Conservation (phyloP, 2,329 filamentous ascomycete species). For the Stachybotrys echinatus region DNA sequence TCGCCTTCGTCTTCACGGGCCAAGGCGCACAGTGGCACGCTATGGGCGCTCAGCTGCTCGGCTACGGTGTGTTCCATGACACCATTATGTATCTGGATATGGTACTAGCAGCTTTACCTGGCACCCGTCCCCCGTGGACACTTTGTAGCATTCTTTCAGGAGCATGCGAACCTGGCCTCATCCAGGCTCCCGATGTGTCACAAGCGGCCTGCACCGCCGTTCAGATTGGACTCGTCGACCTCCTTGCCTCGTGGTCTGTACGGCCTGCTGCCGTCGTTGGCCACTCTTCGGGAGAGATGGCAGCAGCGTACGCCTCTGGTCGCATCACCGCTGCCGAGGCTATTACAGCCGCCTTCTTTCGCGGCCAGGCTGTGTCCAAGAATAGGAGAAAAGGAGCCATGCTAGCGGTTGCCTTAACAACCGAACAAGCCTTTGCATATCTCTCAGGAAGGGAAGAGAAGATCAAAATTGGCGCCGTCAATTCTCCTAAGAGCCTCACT, state of each 20-base stretch:
- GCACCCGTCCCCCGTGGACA: neutral
- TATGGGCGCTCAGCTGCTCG: neutral
- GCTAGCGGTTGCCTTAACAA: neutral
- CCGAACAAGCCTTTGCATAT: neutral
- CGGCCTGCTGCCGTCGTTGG: neutral
- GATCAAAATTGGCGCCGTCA: slow-evolving; percentile 8
- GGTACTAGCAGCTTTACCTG: neutral
- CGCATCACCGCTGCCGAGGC: slow-evolving; percentile 7
- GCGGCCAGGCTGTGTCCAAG: slow-evolving; percentile 3
- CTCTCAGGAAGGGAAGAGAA: neutral
- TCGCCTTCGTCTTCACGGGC: slow-evolving; percentile 1
- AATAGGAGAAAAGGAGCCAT: neutral
- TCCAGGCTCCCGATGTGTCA: neutral
- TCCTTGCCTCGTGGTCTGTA: neutral
- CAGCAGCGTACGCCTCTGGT: slow-evolving; percentile 2
- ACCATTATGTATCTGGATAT: neutral
- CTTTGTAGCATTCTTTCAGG: neutral
- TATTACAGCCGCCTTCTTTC: slow-evolving; percentile 12
- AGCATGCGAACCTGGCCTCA: neutral
- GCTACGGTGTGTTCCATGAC: neutral
- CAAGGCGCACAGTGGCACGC: neutral
- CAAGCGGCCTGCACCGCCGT: slow-evolving; percentile 1
- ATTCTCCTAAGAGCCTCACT: slow-evolving; percentile 20
- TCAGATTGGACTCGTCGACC: slow-evolving; percentile 4
- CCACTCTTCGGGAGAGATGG: slow-evolving; percentile 4